Evolutionary conservation across 2,329 filamentous ascomycete species (phyloP).

Genomic region (Aspergillus caelatus): DNA sequence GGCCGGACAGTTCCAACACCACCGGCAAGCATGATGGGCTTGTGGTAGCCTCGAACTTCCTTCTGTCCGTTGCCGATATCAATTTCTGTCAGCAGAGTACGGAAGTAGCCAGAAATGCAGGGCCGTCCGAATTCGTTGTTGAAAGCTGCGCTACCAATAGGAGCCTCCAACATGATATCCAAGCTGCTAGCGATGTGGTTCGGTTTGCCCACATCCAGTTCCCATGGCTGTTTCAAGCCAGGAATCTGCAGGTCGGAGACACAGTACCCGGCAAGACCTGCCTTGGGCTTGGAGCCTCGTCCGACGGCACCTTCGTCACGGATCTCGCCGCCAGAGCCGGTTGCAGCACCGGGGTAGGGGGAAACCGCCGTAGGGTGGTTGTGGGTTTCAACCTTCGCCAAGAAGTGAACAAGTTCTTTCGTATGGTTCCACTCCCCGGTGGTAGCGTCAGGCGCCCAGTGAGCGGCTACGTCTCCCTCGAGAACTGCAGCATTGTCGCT

Average conservation of each 20-base stretch:
- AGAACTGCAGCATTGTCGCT: slow-evolving; percentile 97
- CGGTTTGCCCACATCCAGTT: slow-evolving; percentile 85
- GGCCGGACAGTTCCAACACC: slow-evolving; percentile 91
- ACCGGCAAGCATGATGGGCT: slow-evolving; percentile 97
- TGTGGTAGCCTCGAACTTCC: slow-evolving; percentile 90
- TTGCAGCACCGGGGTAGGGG: slow-evolving; percentile 89
- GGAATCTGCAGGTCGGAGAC: slow-evolving; percentile 94
- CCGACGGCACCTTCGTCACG: slow-evolving; percentile 94
- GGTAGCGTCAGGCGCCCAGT: slow-evolving; percentile 85
- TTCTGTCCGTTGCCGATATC: slow-evolving; percentile 61
- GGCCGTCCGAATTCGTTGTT: slow-evolving; percentile 98
- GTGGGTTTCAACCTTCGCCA: slow-evolving; percentile 96
- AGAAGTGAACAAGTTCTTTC: slow-evolving; percentile 82
- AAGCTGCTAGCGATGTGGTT: slow-evolving; percentile 89
- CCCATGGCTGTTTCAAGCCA: slow-evolving; percentile 81
- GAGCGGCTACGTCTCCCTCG: slow-evolving; percentile 69
- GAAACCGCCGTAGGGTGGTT: slow-evolving; percentile 97
- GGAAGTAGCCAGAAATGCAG: slow-evolving; percentile 85
- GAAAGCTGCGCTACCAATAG: slow-evolving; percentile 91
- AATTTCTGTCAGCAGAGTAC: slow-evolving; percentile 77
- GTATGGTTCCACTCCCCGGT: slow-evolving; percentile 86
- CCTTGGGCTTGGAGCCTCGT: slow-evolving; percentile 88
- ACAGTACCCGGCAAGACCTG: slow-evolving; percentile 88
- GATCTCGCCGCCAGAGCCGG: slow-evolving; percentile 93
- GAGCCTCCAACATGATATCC: slow-evolving; percentile 97